These are phyloP conservation scores for Antitrichia curtipendula DNA, from an alignment of 225 moss, liverwort and hornwort genomes.

Conservation along the genomic window DNA sequence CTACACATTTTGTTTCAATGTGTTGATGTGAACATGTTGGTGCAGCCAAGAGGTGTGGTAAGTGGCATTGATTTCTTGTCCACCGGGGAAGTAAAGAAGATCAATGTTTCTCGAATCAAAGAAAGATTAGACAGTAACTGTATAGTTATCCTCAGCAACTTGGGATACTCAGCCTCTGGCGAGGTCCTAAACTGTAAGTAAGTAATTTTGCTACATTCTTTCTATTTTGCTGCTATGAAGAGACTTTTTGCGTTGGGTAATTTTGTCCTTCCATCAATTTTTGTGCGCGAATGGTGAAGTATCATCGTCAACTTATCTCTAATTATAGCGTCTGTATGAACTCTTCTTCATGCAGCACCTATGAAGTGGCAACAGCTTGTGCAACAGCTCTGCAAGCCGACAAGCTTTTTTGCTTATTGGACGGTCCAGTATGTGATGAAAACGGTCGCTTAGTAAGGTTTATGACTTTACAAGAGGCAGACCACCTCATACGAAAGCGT, in stretches of 20 bases:
- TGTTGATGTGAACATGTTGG: not conserved
- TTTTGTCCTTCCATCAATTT: not conserved
- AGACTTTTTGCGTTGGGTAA: not conserved
- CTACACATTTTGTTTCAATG: not conserved
- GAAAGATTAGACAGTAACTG: constrained; percentile 67
- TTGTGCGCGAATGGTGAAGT: not conserved
- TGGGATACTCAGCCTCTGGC: constrained; percentile 84
- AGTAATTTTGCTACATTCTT: constrained; percentile 7
- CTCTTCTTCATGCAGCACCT: constrained; percentile 52
- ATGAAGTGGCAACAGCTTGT: constrained; percentile 95
- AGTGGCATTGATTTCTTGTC: constrained; percentile 76
- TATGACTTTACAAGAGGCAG: constrained; percentile 76
- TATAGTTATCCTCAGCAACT: constrained; percentile 83
- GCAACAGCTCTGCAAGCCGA: constrained; percentile 85
- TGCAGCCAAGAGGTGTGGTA: constrained; percentile 90
- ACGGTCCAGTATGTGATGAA: constrained; percentile 70
- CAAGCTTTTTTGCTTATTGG: constrained; percentile 66
- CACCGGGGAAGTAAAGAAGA: constrained; percentile 87
- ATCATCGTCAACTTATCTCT: not conserved
- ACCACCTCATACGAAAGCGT: constrained; percentile 62
- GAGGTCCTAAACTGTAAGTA: constrained; percentile 98
- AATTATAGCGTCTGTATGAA: not conserved
- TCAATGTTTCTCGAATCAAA: constrained; percentile 52
- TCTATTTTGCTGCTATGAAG: not conserved
- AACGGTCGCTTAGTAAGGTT: constrained; percentile 57